Conservation (phyloP, 2,329 filamentous ascomycete species). For the Curvularia hawaiiensis region DNA sequence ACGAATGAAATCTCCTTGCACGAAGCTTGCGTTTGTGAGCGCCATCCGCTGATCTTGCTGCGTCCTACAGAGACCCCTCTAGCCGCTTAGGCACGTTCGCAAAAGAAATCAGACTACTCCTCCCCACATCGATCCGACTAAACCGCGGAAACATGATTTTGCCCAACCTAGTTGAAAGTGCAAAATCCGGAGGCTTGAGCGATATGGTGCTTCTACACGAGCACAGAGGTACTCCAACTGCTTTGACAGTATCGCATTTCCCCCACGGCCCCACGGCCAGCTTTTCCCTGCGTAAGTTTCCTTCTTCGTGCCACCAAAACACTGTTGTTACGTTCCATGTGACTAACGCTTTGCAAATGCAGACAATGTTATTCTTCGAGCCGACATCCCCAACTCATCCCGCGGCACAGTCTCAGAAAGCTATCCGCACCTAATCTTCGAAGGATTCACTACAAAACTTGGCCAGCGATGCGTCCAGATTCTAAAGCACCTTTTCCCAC, state of each 20-base stretch:
- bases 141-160: slow-evolving; percentile 92
- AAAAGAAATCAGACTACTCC: slow-evolving; percentile 84
- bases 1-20: neutral
- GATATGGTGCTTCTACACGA: slow-evolving; percentile 81
- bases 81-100: slow-evolving; percentile 80
- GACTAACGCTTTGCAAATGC: neutral
- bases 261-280: slow-evolving; percentile 87
- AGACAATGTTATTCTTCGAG: slow-evolving; percentile 86
- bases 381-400: slow-evolving; percentile 88
- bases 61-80: slow-evolving; percentile 12
- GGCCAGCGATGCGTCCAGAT: slow-evolving; percentile 87
- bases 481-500: slow-evolving; percentile 92
- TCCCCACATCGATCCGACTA: slow-evolving; percentile 84
- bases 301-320: neutral
- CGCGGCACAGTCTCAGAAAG: slow-evolving; percentile 65
- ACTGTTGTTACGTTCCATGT: neutral
- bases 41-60: neutral
- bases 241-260: slow-evolving; percentile 83
- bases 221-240: slow-evolving; percentile 85
- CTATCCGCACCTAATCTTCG: slow-evolving; percentile 86
- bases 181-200: slow-evolving; percentile 77
- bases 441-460: slow-evolving; percentile 83
- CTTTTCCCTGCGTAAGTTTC: slow-evolving; percentile 68
- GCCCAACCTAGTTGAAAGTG: slow-evolving; percentile 81
- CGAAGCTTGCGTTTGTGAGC: neutral